Percentiles rank a stretch among this genome's conserved stretches.
These are phyloP conservation scores for Pseudoscleropodium purum DNA, from an alignment of 225 moss, liverwort and hornwort genomes.

Conservation along the genomic window DNA sequence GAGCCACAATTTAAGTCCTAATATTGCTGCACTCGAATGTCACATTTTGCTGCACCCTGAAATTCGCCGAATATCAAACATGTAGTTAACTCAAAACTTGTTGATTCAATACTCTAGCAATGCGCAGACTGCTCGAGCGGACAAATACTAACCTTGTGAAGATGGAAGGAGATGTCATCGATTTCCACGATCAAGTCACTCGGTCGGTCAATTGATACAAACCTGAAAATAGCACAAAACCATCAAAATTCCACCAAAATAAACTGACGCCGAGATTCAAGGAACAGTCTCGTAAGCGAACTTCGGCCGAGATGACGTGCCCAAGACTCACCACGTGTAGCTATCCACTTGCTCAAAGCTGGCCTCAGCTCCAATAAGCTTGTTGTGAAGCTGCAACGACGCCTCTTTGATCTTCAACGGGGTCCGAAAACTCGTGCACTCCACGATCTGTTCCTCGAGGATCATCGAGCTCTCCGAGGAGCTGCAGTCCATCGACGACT, in stretches of 20 bases:
- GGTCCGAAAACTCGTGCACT: background rate
- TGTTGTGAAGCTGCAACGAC: background rate
- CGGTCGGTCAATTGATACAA: slow-evolving; percentile 10
- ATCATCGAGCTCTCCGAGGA: slow-evolving; percentile 18
- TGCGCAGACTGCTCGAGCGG: background rate
- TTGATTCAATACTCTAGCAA: background rate
- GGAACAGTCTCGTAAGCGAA: too few species aligned
- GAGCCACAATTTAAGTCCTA: background rate
- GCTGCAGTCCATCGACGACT: slow-evolving; percentile 12
- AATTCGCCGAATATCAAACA: background rate
- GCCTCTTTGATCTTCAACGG: background rate
- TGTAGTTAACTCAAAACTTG: background rate
- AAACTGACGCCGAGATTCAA: background rate
- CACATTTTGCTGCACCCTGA: background rate
- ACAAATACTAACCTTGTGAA: slow-evolving; percentile 55
- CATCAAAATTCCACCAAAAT: background rate
- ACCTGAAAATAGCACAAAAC: slow-evolving; percentile 22
- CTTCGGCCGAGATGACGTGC: background rate
- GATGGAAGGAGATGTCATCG: slow-evolving; percentile 61
- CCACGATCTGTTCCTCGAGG: slow-evolving; percentile 18
- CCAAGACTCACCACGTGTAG: slow-evolving; percentile 18
- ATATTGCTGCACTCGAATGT: background rate
- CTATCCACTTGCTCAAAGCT: slow-evolving; percentile 22
- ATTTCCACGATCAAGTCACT: slow-evolving; percentile 84
- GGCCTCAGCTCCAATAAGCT: background rate